Evolutionary conservation across 1,284 basidiomycete species (phyloP).

Genomic region (Spongispora temasekensis): DNA sequence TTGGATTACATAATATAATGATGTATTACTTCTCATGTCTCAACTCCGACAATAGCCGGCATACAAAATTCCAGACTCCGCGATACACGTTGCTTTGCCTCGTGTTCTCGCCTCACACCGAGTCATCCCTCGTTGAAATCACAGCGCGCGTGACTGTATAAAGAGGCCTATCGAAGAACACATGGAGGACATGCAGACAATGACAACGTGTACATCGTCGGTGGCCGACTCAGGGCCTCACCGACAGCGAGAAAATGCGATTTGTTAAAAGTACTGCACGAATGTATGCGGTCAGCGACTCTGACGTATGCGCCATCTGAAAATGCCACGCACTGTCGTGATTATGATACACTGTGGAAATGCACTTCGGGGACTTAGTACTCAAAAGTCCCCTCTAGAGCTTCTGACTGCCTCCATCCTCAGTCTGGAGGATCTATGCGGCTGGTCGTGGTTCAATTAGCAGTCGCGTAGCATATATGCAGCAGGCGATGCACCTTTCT

Average conservation of each 20-base stretch:
- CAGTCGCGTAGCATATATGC: neutral
- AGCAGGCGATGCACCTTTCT: conserved; percentile 23
- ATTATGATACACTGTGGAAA: conserved; percentile 28
- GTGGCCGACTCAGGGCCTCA: too few species aligned
- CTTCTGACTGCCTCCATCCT: conserved; percentile 10
- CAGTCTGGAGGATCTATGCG: conserved; percentile 19
- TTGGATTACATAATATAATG: conserved; percentile 27
- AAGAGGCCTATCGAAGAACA: neutral
- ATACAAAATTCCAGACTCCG: conserved; percentile 15
- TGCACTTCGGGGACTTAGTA: conserved; percentile 27
- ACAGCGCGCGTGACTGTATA: conserved; percentile 17
- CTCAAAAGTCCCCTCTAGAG: conserved; percentile 30
- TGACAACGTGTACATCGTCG: conserved; percentile 24
- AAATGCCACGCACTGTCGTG: conserved; percentile 11
- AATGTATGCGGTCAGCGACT: conserved; percentile 7
- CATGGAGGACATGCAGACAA: conserved; percentile 8
- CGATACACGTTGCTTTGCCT: conserved; percentile 29
- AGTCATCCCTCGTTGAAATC: conserved; percentile 28
- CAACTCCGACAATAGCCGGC: conserved; percentile 20
- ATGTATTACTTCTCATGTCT: conserved; percentile 20
- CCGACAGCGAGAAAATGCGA: conserved; percentile 17
- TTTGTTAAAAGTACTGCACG: conserved; percentile 8
- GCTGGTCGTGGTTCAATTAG: conserved; percentile 21
- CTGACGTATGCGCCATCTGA: neutral
- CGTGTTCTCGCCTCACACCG: conserved; percentile 11